These are phyloP conservation scores for Pythium apleroticum DNA, from an alignment of 352 stramenopile genomes.

Conservation along the genomic window DNA sequence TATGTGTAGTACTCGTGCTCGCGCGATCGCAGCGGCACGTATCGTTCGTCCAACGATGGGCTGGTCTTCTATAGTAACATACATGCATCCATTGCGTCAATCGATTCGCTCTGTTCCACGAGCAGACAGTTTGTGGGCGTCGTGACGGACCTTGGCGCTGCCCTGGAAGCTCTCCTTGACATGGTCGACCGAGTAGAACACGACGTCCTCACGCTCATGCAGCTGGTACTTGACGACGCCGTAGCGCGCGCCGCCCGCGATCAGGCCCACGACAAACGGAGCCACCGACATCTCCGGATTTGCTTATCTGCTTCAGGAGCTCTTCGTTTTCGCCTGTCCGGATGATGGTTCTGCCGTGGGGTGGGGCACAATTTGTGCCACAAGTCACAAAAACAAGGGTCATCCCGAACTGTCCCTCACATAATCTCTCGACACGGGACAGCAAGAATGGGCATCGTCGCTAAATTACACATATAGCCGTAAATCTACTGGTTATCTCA, in stretches of 20 bases:
- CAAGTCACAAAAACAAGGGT: conserved; percentile 26
- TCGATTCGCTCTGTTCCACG: neutral
- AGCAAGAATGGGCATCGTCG: neutral
- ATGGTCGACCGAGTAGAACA: conserved; percentile 64
- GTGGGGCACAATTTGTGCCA: conserved; percentile 4
- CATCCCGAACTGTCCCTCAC: conserved; percentile 10
- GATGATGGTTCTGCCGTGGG: conserved; percentile 14
- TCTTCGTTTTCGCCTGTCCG: conserved; percentile 3
- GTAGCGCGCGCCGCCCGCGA: conserved; percentile 63
- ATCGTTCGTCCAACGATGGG: conserved; percentile 42
- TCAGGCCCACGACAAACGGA: conserved; percentile 68
- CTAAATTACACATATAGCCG: conserved; percentile 4
- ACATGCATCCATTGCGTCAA: neutral
- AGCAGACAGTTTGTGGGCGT: no score
- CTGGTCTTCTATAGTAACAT: conserved; percentile 12
- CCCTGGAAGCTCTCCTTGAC: conserved; percentile 63
- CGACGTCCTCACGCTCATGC: conserved; percentile 63
- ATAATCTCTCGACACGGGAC: neutral
- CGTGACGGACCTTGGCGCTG: conserved; percentile 27
- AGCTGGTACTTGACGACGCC: conserved; percentile 70
- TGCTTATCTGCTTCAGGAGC: conserved; percentile 11
- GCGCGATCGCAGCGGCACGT: conserved; percentile 59
- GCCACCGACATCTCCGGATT: conserved; percentile 51
- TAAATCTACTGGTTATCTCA: neutral
- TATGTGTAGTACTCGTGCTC: conserved; percentile 86